Percentiles rank a stretch among this genome's conserved stretches.
phyloP scores from a whole-genome alignment of 176 grass and related monocot species.

The Rhynchospora pubera region DNA sequence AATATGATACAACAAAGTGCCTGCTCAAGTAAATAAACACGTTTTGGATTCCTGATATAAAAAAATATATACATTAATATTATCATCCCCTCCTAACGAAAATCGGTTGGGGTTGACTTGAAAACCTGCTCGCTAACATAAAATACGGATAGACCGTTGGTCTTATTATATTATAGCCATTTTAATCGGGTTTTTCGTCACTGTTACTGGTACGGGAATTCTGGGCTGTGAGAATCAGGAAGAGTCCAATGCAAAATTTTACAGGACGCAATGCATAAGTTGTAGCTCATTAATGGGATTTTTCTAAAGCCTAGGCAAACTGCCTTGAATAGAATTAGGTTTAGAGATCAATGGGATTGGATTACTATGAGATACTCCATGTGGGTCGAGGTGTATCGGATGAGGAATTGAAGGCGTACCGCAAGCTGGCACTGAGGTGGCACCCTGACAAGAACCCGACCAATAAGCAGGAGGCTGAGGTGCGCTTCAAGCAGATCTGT shows the following conservation, averaged over 20 bases:
- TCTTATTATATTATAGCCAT: no score
- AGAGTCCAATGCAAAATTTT: neutral
- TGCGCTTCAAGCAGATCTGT: conserved; percentile 27
- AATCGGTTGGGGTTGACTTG: no score
- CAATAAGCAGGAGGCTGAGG: conserved; percentile 24
- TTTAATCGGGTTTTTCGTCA: neutral
- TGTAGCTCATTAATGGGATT: neutral
- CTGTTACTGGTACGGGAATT: neutral
- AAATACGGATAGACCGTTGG: no score
- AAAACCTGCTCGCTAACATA: no score
- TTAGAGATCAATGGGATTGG: conserved; percentile 9
- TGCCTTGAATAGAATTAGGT: neutral
- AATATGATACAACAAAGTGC: no score
- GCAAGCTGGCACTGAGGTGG: conserved; percentile 27
- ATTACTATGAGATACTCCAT: conserved; percentile 23
- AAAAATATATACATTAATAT: no score
- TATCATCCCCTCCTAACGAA: no score
- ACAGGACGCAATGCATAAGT: neutral
- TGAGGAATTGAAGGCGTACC: conserved; percentile 23
- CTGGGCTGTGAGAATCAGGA: neutral
- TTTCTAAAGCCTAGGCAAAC: neutral
- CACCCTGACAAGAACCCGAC: conserved; percentile 23
- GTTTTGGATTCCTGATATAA: no score
- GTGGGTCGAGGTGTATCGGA: conserved; percentile 2
- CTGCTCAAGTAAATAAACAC: no score